These are phyloP conservation scores for Penicillium paneum DNA, from an alignment of 2,329 filamentous ascomycete genomes.

Conservation along the genomic window DNA sequence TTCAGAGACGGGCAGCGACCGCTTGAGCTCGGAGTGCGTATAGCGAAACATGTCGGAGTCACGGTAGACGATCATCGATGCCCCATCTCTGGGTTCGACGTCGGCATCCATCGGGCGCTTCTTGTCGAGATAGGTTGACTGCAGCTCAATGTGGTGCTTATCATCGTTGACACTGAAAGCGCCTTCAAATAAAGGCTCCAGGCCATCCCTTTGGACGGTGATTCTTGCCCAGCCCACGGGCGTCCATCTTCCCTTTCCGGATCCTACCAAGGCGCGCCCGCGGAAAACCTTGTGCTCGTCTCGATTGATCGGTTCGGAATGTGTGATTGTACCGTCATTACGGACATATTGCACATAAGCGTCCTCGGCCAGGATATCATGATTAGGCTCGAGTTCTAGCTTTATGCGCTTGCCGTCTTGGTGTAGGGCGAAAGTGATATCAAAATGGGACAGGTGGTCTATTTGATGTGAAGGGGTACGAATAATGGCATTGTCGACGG, in stretches of 20 bases:
- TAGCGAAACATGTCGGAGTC: conserved; percentile 72
- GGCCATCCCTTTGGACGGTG: conserved; percentile 71
- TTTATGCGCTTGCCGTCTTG: conserved; percentile 67
- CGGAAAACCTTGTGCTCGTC: conserved; percentile 78
- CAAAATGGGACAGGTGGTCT: conserved; percentile 77
- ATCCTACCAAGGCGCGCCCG: conserved; percentile 70
- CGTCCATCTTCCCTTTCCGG: conserved; percentile 65
- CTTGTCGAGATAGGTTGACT: conserved; percentile 69
- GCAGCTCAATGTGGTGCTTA: conserved; percentile 81
- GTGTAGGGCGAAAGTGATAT: conserved; percentile 75
- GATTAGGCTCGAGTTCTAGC: conserved; percentile 80
- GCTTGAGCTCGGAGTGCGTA: conserved; percentile 61
- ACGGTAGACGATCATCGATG: conserved; percentile 86
- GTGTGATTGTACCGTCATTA: conserved; percentile 64
- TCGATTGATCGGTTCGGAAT: conserved; percentile 68
- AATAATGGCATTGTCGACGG: conserved; percentile 71
- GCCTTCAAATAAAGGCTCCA: conserved; percentile 79
- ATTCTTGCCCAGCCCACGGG: conserved; percentile 85
- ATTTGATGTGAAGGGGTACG: conserved; percentile 75
- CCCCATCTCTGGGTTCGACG: conserved; percentile 55
- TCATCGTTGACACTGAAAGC: conserved; percentile 77
- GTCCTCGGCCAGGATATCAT: conserved; percentile 78
- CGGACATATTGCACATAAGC: conserved; percentile 71
- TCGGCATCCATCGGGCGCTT: conserved; percentile 69
- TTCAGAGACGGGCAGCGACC: conserved; percentile 47